A percentile compares a stretch with the other conserved stretches of the same genome.
Conservation (phyloP, 2,329 filamentous ascomycete genomes). For the Xylaria sp. region DNA sequence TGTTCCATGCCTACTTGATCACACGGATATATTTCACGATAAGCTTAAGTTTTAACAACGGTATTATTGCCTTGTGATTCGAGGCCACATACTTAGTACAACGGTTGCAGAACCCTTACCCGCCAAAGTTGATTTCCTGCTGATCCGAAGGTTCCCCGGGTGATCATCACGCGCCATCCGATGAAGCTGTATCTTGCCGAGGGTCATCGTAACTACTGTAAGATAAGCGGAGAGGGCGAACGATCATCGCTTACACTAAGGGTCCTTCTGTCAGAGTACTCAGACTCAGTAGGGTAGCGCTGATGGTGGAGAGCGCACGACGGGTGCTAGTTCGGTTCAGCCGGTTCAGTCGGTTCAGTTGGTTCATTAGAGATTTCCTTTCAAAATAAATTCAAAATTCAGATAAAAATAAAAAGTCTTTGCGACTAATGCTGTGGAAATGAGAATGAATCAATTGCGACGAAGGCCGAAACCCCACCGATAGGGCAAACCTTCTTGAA, state of each 20-base stretch:
- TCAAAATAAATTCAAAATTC: neutral
- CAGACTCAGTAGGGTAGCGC: neutral
- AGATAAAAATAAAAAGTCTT: neutral
- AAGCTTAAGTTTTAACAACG: neutral
- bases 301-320: neutral
- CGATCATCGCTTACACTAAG: neutral
- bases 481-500: neutral
- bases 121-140: neutral
- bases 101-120: neutral
- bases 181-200: slow-evolving; percentile 4
- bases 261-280: neutral
- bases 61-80: slow-evolving; percentile 7
- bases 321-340: neutral
- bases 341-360: no score
- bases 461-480: slow-evolving; percentile 9
- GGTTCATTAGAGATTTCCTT: neutral
- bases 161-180: slow-evolving; percentile 28
- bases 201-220: slow-evolving; percentile 3
- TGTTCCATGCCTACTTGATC: neutral
- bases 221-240: slow-evolving; percentile 21
- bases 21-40: neutral
- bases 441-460: slow-evolving; percentile 6
- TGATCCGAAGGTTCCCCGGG: slow-evolving; percentile 18
- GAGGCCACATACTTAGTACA: neutral
- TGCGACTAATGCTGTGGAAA: slow-evolving; percentile 5